Percentiles rank a stretch among this genome's conserved stretches.
Evolutionary conservation across 306 rosid species (phyloP).

Genomic region (Prunus mume): DNA sequence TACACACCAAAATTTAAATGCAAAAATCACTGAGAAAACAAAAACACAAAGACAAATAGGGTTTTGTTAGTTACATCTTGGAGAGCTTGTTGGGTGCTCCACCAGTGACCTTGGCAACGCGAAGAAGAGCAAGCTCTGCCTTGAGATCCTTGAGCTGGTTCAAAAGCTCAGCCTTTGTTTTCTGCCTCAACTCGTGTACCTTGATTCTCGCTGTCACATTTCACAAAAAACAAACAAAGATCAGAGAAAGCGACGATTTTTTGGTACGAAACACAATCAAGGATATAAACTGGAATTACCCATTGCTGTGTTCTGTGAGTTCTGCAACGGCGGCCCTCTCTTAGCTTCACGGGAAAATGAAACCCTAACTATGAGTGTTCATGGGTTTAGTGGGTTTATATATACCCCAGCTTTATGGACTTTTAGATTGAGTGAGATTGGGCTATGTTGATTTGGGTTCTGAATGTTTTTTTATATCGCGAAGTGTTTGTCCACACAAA

Average conservation of each 20-base stretch:
- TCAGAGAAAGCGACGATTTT: not conserved
- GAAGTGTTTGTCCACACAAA: not conserved
- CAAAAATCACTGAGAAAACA: not conserved
- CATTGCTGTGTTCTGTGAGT: slow-evolving; percentile 36
- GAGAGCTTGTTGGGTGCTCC: slow-evolving; percentile 99
- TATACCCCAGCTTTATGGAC: not conserved
- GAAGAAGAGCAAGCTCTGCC: slow-evolving; percentile 91
- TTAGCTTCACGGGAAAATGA: not conserved
- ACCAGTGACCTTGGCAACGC: slow-evolving; percentile 97
- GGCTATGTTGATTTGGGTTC: not conserved
- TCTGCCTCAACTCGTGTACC: slow-evolving; percentile 94
- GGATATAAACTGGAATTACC: slow-evolving; percentile 31
- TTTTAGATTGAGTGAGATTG: not conserved
- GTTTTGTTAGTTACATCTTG: slow-evolving; percentile 55
- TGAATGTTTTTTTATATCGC: not conserved
- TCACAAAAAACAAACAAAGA: not conserved
- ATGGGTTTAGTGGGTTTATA: not conserved
- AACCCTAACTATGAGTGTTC: slow-evolving; percentile 36
- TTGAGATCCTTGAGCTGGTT: slow-evolving; percentile 90
- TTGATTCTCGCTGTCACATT: slow-evolving; percentile 75
- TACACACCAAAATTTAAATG: not conserved
- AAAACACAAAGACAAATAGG: not conserved
- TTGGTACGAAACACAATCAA: not conserved
- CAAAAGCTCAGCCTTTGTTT: slow-evolving; percentile 62
- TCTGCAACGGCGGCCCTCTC: slow-evolving; percentile 36